Conservation (phyloP, 495 filamentous ascomycete genomes). For the Diplogelasinospora grovesii region DNA sequence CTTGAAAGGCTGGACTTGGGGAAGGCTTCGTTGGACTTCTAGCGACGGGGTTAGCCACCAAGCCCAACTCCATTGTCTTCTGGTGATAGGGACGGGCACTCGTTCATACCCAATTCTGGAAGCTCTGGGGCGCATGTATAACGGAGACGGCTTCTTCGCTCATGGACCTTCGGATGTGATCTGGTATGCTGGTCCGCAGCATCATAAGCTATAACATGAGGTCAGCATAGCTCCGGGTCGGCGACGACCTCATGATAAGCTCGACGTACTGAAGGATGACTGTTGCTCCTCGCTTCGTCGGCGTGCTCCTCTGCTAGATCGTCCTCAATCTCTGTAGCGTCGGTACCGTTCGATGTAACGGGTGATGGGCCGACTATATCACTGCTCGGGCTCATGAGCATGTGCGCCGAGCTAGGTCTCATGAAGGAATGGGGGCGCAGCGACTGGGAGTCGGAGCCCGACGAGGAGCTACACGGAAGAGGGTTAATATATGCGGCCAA, state of each 20-base stretch:
- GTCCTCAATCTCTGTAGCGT: conserved; percentile 66
- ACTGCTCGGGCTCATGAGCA: conserved; percentile 40
- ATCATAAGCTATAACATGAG: conserved; percentile 45
- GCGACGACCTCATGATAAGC: too few relatives aligned
- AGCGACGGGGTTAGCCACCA: conserved; percentile 13
- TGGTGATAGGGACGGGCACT: too few relatives aligned
- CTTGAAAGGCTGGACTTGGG: conserved; percentile 17
- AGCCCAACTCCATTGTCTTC: background rate
- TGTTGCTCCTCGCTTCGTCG: conserved; percentile 17
- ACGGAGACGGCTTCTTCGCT: conserved; percentile 76
- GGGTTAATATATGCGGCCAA: conserved; percentile 10
- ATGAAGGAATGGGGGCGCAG: conserved; percentile 35
- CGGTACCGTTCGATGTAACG: conserved; percentile 68
- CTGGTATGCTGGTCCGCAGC: conserved; percentile 52
- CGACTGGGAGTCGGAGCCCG: conserved; percentile 30
- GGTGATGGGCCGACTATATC: conserved; percentile 67
- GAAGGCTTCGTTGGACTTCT: conserved; percentile 30
- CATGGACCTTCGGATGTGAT: conserved; percentile 44
- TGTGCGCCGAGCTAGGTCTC: conserved; percentile 33
- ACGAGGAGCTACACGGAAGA: conserved; percentile 28
- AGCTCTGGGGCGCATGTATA: conserved; percentile 79
- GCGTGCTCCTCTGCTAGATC: conserved; percentile 46
- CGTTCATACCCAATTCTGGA: conserved; percentile 61
- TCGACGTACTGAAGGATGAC: conserved; percentile 32
- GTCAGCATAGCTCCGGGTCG: conserved; percentile 23